A percentile compares a stretch with the other conserved stretches of the same genome.
Conservation (phyloP, 2,329 filamentous ascomycete genomes). For the Penicillium sp. region DNA sequence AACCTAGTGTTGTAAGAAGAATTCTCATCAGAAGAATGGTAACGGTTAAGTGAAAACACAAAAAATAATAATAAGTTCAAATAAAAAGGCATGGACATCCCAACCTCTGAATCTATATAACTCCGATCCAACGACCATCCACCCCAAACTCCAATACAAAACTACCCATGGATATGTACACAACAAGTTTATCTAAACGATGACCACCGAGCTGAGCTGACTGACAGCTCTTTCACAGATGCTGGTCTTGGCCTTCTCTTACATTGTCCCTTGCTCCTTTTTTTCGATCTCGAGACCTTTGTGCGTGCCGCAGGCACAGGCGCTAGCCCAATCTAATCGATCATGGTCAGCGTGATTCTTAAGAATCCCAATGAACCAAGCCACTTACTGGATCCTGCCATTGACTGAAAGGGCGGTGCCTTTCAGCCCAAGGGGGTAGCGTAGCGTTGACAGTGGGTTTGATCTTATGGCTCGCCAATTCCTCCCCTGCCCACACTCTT, state of each 20-base stretch:
- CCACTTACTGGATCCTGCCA: slow-evolving; percentile 1
- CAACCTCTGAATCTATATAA: not conserved
- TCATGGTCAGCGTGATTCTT: not conserved
- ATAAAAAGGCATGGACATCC: not conserved
- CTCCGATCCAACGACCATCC: not conserved
- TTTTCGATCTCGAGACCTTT: not conserved
- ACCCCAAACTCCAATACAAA: not conserved
- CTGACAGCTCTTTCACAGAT: not conserved
- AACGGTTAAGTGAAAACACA: not conserved
- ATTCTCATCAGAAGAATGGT: not conserved
- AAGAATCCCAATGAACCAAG: not conserved
- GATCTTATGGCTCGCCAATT: not conserved
- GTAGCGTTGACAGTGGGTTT: not conserved
- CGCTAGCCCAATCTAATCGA: not conserved
- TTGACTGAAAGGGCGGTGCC: slow-evolving; percentile 1
- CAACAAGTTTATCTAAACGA: not conserved
- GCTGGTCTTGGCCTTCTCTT: not conserved
- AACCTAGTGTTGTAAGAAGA: not conserved
- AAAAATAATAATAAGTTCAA: not conserved
- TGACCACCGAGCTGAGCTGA: not conserved
- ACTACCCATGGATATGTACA: not conserved
- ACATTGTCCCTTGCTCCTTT: not conserved
- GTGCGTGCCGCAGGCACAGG: not conserved
- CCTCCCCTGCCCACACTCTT: slow-evolving; percentile 7
- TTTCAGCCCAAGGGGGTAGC: not conserved